Evolutionary conservation across 2,329 filamentous ascomycete species (phyloP).

Genomic region (Aspergillus pseudonomiae): DNA sequence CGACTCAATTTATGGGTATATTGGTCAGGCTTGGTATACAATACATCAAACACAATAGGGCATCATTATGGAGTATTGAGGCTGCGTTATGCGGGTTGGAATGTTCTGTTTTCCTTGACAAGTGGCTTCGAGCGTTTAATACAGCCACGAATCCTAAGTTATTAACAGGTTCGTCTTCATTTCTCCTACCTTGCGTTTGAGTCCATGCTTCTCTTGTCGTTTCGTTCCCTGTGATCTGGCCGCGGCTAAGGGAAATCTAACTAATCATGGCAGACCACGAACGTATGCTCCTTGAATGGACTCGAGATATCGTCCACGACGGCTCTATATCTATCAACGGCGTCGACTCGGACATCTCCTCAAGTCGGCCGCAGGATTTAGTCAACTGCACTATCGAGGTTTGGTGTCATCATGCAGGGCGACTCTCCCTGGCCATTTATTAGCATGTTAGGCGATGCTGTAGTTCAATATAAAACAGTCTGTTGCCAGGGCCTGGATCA

Average conservation of each 20-base stretch:
- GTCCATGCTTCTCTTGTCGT: not conserved
- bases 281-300: not conserved
- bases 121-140: constrained; percentile 4
- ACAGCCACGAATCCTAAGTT: not conserved
- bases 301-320: not conserved
- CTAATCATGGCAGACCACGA: not conserved
- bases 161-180: not conserved
- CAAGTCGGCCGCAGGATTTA: not conserved
- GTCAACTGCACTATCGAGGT: not conserved
- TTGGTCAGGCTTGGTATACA: constrained; percentile 6
- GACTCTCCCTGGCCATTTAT: not conserved
- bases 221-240: not conserved
- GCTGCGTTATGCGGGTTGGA: constrained; percentile 1
- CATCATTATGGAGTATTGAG: constrained; percentile 6
- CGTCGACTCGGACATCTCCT: not conserved
- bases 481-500: not conserved
- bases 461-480: not conserved
- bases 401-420: not conserved
- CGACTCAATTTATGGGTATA: constrained; percentile 1
- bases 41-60: constrained; percentile 5
- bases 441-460: not conserved
- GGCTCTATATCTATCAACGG: not conserved
- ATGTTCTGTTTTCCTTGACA: constrained; percentile 6
- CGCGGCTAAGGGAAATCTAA: not conserved
- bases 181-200: not conserved